Evolutionary conservation across 495 filamentous ascomycete genomes (phyloP), one percentile per base, ranked within the genome.

Genomic region (Aspergillus hancockii): DNA sequence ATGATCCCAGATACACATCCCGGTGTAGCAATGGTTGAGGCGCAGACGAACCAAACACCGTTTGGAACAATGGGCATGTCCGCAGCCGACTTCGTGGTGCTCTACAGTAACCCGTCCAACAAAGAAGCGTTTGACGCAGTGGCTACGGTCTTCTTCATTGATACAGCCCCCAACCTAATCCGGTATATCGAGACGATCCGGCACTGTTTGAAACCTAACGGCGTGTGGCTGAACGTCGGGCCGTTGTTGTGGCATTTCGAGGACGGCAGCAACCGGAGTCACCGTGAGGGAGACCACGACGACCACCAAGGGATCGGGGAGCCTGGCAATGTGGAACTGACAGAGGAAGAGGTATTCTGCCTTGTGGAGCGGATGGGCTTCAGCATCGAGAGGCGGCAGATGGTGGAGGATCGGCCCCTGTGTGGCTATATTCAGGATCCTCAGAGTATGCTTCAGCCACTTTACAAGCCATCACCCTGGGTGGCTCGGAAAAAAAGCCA

Each of bases 211-310:
- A 88, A 86, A 63, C 78, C 85, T 0, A 87, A 88, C 21, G 94
- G 94, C 4, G 55, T 95, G 8, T 92, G 94, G 81, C 86, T 92
- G 61, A 98, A 98, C 71, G 73, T 94, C 21, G 94, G 94, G 0
- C 94, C 94, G 10, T 74, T 98, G 46, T 78, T 97, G 19, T 98
- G 92, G 92, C 92, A 97, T 66, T 94, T 90, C 67, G 87, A 88
- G 62, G 78, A 82, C 21, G 75, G 71, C 10, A 72, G 77, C 54
- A 73, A 83, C 54, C 74, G 72, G 52, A 76, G 68, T 14, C 70
- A 60, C 43, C 52, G 38, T 4, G 50, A 51, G 36, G 52, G 51
- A 14, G 38, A 58, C 25, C 57, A 61, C 19, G 53, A 25, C 6
- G 67, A 76, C 6, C 49, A 65, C 28, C 57, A 71, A 31, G 86